A percentile compares a stretch with the other conserved stretches of the same genome.
These are phyloP conservation scores for Lippia alba DNA, from an alignment of 305 asterid species.

Conservation along the genomic window DNA sequence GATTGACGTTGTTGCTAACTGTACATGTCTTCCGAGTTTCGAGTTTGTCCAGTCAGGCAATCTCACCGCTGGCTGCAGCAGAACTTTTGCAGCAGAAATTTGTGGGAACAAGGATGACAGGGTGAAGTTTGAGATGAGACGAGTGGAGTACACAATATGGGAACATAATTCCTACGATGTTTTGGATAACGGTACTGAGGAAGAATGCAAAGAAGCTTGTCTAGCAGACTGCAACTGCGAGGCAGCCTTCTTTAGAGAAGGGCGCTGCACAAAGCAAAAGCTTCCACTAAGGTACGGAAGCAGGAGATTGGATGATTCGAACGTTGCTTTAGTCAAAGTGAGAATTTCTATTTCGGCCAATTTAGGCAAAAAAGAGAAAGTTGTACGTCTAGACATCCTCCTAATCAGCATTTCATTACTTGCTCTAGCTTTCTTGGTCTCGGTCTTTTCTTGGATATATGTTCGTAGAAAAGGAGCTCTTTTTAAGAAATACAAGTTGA, in stretches of 20 bases:
- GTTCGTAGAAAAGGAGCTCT: slow-evolving; percentile 8
- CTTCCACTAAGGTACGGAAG: slow-evolving; percentile 54
- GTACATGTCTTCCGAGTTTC: background rate
- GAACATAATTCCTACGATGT: slow-evolving; percentile 33
- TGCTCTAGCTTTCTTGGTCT: slow-evolving; percentile 27
- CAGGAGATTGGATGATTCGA: background rate
- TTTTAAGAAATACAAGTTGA: slow-evolving; percentile 24
- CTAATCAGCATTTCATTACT: slow-evolving; percentile 36
- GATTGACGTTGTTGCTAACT: background rate
- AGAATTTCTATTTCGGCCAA: background rate
- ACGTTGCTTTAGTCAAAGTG: slow-evolving; percentile 38
- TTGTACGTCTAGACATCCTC: slow-evolving; percentile 32
- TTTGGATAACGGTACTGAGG: slow-evolving; percentile 2
- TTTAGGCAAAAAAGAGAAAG: slow-evolving; percentile 25
- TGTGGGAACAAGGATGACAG: slow-evolving; percentile 28
- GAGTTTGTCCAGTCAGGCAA: slow-evolving; percentile 29
- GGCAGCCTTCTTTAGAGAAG: slow-evolving; percentile 34
- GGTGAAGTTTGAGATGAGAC: slow-evolving; percentile 13
- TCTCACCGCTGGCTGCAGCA: slow-evolving; percentile 40
- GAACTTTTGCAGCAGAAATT: slow-evolving; percentile 11
- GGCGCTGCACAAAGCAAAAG: slow-evolving; percentile 45
- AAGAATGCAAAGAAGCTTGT: slow-evolving; percentile 45
- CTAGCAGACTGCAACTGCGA: slow-evolving; percentile 57
- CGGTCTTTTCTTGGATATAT: slow-evolving; percentile 29
- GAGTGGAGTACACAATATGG: slow-evolving; percentile 29